phyloP scores from a whole-genome alignment of 2,329 filamentous ascomycete species.

The Sporothrix phasma region DNA sequence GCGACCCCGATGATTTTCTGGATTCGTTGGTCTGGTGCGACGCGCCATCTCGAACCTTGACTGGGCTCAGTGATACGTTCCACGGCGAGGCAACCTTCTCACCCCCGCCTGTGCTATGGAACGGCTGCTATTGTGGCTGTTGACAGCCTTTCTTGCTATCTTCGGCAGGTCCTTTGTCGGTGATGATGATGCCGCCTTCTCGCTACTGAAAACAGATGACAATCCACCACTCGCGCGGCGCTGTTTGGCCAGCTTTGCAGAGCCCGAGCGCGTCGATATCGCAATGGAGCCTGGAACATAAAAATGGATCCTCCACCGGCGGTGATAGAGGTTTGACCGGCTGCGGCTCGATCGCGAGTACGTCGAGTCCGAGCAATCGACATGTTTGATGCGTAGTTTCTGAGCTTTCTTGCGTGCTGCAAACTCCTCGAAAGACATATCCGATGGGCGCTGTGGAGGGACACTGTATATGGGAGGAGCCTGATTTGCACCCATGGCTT shows the following conservation, averaged over 20 bases:
- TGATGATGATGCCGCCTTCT: slow-evolving; percentile 1
- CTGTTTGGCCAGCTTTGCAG: slow-evolving; percentile 12
- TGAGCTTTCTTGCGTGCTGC: slow-evolving; percentile 10
- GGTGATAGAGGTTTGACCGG: slow-evolving; percentile 10
- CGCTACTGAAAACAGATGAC: slow-evolving; percentile 9
- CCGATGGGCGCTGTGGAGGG: slow-evolving; percentile 1
- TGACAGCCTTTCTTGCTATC: slow-evolving; percentile 10
- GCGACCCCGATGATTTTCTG: background rate
- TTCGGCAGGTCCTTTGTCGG: slow-evolving; percentile 2
- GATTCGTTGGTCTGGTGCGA: background rate
- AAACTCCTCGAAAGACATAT: slow-evolving; percentile 15
- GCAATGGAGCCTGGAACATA: background rate
- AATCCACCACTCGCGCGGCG: slow-evolving; percentile 9
- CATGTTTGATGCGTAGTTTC: slow-evolving; percentile 9
- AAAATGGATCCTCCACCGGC: slow-evolving; percentile 5
- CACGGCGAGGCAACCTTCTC: background rate
- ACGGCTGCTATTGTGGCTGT: background rate
- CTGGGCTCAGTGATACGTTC: slow-evolving; percentile 3
- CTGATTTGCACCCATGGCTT: background rate
- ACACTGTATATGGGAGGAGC: background rate
- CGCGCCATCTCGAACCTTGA: background rate
- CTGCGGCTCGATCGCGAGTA: slow-evolving; percentile 6
- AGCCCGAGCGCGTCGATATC: background rate
- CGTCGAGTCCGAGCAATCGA: slow-evolving; percentile 9
- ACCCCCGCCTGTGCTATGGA: background rate